A percentile compares a stretch with the other conserved stretches of the same genome.
Evolutionary conservation across 2,329 filamentous ascomycete genomes (phyloP).

Genomic region (Fusarium albidum): DNA sequence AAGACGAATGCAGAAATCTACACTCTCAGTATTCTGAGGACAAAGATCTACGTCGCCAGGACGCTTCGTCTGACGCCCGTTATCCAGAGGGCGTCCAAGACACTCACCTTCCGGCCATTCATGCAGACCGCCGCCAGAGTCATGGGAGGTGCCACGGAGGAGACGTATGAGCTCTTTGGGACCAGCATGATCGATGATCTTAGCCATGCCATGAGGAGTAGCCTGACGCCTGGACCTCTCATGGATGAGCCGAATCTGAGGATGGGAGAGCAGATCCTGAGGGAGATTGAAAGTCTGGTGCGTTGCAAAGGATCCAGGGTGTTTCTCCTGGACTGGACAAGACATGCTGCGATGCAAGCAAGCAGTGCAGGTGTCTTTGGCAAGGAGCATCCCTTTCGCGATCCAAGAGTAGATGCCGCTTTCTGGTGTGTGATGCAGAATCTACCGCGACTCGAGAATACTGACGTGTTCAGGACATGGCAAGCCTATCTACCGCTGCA

Average conservation of each 20-base stretch:
- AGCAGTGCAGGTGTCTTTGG: constrained; percentile 32
- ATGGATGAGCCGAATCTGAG: constrained; percentile 29
- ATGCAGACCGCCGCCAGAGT: constrained; percentile 30
- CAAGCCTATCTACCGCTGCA: constrained; percentile 25
- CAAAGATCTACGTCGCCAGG: constrained; percentile 42
- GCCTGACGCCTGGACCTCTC: constrained; percentile 14
- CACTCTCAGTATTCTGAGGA: constrained; percentile 38
- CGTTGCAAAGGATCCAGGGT: neutral
- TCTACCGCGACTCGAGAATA: neutral
- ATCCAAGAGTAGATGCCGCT: constrained; percentile 19
- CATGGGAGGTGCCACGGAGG: constrained; percentile 21
- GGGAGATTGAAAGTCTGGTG: constrained; percentile 8
- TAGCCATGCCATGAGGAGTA: constrained; percentile 16
- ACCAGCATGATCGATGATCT: constrained; percentile 18
- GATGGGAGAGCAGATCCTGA: constrained; percentile 22
- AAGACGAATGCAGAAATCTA: constrained; percentile 39
- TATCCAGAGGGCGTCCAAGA: constrained; percentile 37
- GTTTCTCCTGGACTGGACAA: constrained; percentile 9
- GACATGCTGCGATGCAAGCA: constrained; percentile 27
- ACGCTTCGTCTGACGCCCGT: constrained; percentile 37
- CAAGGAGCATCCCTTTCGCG: constrained; percentile 26
- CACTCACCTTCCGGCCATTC: constrained; percentile 40
- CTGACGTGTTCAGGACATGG: constrained; percentile 24
- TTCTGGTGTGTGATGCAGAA: constrained; percentile 20
- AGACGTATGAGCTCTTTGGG: constrained; percentile 22